Evolutionary conservation across 2,329 filamentous ascomycete species (phyloP).

Genomic region (Fusarium sp.): DNA sequence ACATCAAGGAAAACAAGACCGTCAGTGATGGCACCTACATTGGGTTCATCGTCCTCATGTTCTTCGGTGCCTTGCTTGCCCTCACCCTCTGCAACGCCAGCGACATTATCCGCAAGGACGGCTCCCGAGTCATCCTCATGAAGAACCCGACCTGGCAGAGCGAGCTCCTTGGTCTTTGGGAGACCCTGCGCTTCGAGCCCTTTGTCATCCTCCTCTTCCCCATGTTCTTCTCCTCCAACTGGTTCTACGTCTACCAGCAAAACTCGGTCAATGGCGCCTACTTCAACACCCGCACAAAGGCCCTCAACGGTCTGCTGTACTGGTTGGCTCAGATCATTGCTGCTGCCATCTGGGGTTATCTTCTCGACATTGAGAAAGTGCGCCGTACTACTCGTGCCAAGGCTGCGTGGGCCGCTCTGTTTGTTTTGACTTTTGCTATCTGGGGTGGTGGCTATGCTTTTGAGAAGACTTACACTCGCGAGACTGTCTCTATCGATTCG

Average conservation of each 20-base stretch:
- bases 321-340: conserved; percentile 83
- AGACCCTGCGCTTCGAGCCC: conserved; percentile 78
- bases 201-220: conserved; percentile 81
- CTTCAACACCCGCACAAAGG: conserved; percentile 81
- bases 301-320: conserved; percentile 81
- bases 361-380: conserved; percentile 73
- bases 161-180: conserved; percentile 81
- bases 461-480: conserved; percentile 61
- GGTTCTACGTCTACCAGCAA: conserved; percentile 87
- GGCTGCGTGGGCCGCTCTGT: conserved; percentile 71
- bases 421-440: conserved; percentile 80
- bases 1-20: conserved; percentile 52
- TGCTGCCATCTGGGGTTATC: conserved; percentile 79
- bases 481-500: conserved; percentile 22
- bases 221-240: conserved; percentile 87
- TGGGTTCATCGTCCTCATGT: conserved; percentile 88
- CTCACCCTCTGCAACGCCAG: conserved; percentile 80
- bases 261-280: conserved; percentile 79
- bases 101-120: conserved; percentile 81
- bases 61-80: conserved; percentile 77
- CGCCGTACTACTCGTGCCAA: conserved; percentile 79
- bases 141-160: conserved; percentile 90
- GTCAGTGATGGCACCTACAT: conserved; percentile 88
- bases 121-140: conserved; percentile 86
- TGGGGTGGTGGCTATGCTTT: conserved; percentile 90